Conservation (phyloP, 2,329 filamentous ascomycete genomes). For the Aspergillus transmontanensis region DNA sequence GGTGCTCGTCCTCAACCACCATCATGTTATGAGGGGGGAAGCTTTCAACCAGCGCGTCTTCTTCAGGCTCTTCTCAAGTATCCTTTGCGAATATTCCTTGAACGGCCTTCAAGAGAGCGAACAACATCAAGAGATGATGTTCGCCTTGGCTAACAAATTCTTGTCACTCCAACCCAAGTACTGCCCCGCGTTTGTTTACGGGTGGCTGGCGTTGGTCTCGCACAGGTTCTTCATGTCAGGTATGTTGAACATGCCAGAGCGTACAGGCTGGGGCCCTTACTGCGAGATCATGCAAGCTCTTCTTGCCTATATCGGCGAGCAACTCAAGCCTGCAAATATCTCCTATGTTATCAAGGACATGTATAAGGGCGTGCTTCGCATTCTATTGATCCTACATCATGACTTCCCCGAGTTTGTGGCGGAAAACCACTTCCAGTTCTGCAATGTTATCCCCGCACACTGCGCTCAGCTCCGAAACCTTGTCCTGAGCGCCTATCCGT, state of each 20-base stretch:
- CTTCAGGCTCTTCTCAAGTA: constrained; percentile 82
- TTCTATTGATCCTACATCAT: constrained; percentile 83
- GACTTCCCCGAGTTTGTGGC: constrained; percentile 93
- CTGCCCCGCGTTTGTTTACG: constrained; percentile 81
- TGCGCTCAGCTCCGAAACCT: constrained; percentile 88
- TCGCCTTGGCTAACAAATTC: constrained; percentile 72
- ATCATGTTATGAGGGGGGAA: constrained; percentile 79
- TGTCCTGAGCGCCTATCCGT: constrained; percentile 78
- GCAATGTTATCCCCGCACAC: constrained; percentile 77
- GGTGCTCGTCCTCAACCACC: constrained; percentile 79
- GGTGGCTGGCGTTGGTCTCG: constrained; percentile 79
- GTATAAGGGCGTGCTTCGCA: constrained; percentile 80
- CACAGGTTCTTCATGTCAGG: constrained; percentile 83
- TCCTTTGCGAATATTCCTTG: constrained; percentile 73
- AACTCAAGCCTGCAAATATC: constrained; percentile 73
- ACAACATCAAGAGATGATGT: constrained; percentile 68
- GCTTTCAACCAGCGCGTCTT: constrained; percentile 86
- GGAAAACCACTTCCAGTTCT: constrained; percentile 81
- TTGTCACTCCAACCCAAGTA: constrained; percentile 73
- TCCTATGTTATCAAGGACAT: constrained; percentile 74
- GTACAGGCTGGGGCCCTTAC: constrained; percentile 74
- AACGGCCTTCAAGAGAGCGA: constrained; percentile 61
- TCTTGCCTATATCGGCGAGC: constrained; percentile 73
- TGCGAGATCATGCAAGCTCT: constrained; percentile 73
- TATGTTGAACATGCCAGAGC: constrained; percentile 69